phyloP scores from a whole-genome alignment of 202 grass and related monocot species.

The Panicum virgatum region DNA sequence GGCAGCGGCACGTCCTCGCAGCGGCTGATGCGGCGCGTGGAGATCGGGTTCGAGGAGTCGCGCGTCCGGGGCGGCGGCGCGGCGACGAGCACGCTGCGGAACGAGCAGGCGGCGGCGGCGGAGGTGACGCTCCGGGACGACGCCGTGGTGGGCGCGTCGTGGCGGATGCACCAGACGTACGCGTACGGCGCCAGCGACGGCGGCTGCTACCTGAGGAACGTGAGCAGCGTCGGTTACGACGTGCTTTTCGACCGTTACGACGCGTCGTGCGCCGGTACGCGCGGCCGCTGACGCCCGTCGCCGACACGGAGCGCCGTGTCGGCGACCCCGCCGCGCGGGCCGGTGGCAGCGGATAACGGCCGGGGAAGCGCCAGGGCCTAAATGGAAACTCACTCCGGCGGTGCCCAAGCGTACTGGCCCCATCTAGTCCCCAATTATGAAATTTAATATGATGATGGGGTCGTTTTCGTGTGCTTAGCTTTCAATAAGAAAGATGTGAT shows the following conservation, averaged over 20 bases:
- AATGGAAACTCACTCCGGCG: constrained; percentile 6
- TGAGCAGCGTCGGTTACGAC: constrained; percentile 71
- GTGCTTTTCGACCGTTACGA: constrained; percentile 64
- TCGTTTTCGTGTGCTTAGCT: constrained; percentile 29
- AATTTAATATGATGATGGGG: background rate
- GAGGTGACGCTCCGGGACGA: constrained; percentile 64
- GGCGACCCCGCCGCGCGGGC: constrained; percentile 12
- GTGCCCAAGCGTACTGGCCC: constrained; percentile 4
- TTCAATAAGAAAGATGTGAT: constrained; percentile 42
- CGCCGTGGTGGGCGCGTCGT: constrained; percentile 49
- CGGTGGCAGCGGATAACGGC: constrained; percentile 26
- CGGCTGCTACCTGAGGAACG: constrained; percentile 77
- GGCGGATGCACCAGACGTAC: constrained; percentile 69
- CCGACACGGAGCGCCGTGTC: constrained; percentile 15
- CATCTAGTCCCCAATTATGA: background rate
- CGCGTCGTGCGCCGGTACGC: constrained; percentile 53
- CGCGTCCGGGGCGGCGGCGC: constrained; percentile 4
- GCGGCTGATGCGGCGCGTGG: constrained; percentile 50
- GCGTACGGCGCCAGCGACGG: constrained; percentile 70
- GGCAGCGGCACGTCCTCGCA: constrained; percentile 51
- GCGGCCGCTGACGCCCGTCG: constrained; percentile 42
- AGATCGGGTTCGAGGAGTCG: constrained; percentile 58
- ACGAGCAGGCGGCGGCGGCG: constrained; percentile 63
- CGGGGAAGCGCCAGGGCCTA: constrained; percentile 10
- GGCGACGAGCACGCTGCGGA: constrained; percentile 46